Base-by-base conservation (phyloP, 2,329 filamentous ascomycete genomes). In the Dothidotthia symphoricarpi region DNA sequence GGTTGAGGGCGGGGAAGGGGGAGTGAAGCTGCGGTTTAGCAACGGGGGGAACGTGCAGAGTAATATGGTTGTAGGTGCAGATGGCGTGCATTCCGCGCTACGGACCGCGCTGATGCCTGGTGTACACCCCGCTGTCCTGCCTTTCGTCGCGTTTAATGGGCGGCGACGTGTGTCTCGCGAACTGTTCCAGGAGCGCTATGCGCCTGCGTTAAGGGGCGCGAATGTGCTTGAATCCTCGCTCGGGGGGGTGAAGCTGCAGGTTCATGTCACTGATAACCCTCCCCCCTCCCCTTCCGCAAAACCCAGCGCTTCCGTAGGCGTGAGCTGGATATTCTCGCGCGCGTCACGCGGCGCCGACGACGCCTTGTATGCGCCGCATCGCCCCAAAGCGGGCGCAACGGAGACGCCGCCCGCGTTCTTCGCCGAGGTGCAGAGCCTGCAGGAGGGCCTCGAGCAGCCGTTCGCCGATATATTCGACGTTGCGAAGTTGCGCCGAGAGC, bases 281-380 rank as follows among this genome's bases (percentile, higher is more conserved):
- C n/a, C n/a, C n/a, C n/a, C n/a, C n/a, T n/a, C n/a, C n/a, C n/a
- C n/a, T n/a, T n/a, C n/a, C n/a, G 42, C 53, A 3, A 40, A 43
- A 4, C 41, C 28, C 11, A 28, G 25, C 2, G 54, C 64, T 1
- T 37, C 49, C 13, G 54, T 65, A 12, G 61, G 54, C 29, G 41
- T 72, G 12, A 69, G 61, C 47, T 72, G 68, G 49, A 65, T 57
- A 0, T 71, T 66, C 37, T 71, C 69, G 2, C 61, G 69, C 1
- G 54, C 63, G 8, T 55, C 60, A 5, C 39, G 36, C 3, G 40
- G 52, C 1, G 24, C 34, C 2, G 31, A 44, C 3, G 68, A 72
- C 41, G 40, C 53, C 3, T 40, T 70, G 4, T 59, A 66, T 41
- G 57, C 52, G 19, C 68, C 69, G 0, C 42, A 63, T 8, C 47